Percentiles rank a stretch among this genome's conserved stretches.
Conservation (phyloP, 2,329 filamentous ascomycete genomes). For the Pestalotiopsis sp. region DNA sequence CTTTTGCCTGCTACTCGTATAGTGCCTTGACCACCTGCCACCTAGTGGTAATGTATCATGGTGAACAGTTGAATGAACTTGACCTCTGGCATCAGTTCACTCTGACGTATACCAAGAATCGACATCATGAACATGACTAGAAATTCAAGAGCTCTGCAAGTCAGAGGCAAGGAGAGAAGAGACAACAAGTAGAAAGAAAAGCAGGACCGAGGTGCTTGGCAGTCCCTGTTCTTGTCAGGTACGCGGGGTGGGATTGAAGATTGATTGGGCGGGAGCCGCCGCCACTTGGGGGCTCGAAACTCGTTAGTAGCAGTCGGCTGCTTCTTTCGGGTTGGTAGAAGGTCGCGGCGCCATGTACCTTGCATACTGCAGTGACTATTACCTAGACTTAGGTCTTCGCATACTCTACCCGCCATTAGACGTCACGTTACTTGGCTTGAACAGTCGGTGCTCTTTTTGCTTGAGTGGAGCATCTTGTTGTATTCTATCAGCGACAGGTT, state of each 20-base stretch:
- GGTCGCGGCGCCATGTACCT: neutral
- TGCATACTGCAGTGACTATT: neutral
- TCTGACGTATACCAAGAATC: too few species aligned
- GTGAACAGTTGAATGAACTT: too few species aligned
- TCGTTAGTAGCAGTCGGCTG: neutral
- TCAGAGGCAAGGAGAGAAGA: neutral
- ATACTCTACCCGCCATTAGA: too few species aligned
- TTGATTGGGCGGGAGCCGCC: slow-evolving; percentile 2
- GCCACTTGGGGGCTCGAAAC: neutral
- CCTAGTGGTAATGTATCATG: too few species aligned
- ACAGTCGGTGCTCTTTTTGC: too few species aligned
- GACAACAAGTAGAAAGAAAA: neutral
- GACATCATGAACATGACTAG: neutral
- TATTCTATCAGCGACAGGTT: too few species aligned
- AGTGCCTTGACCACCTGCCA: too few species aligned
- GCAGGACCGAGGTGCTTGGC: neutral
- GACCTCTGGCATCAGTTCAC: too few species aligned
- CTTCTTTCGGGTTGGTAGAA: neutral
- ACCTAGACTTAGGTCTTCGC: too few species aligned
- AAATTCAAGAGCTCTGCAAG: neutral
- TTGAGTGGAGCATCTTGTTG: too few species aligned
- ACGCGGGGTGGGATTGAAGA: neutral
- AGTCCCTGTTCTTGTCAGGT: slow-evolving; percentile 3
- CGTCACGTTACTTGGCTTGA: too few species aligned
- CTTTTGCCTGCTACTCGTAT: too few species aligned